Evolutionary conservation across 2,329 filamentous ascomycete species (phyloP), one percentile per base, ranked within the genome.

Genomic region (Penicillium sp.): DNA sequence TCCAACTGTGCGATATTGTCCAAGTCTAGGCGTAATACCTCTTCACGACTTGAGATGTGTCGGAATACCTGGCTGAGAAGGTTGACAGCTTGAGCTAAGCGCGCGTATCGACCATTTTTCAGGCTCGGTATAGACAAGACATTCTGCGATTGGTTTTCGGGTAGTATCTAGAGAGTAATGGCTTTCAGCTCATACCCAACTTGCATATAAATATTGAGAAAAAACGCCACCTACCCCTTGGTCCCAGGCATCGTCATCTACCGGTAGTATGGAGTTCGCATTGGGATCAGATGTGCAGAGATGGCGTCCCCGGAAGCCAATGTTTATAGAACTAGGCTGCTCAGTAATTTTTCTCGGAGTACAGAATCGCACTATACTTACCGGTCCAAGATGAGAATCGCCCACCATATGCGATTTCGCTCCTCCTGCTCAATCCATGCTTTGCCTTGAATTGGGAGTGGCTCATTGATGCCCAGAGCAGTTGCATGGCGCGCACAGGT

Each of bases 401-500:
- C 46, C 46, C 46, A 47, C 46, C 46, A 47, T 47, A 47, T 47
- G 46, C 46, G 46, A 20, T 47, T 47, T 47, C 46, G 46, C 16
- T 47, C 46, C 46, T 47, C 46, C 46, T 47, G 46, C 46, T 47
- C 46, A 30, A 47, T 47, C 46, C 46, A 47, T 20, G 16, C 24
- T 47, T 30, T 28, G 16, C 23, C 46, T 47, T 47, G 46, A 47
- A 47, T 33, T 47, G 24, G 23, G 8, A 47, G 46, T 30, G 46
- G 46, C 24, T 47, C 46, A 21, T 47, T 47, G 24, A 47, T 47
- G 46, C 46, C 16, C 24, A 47, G 46, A 28, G 46, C 24, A 47
- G 46, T 47, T 23, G 46, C 46, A 47, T 47, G 12, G 21, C 46
- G 46, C 46, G 24, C 24, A 47, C 46, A 47, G 46, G 46, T 47